Conservation (phyloP, 2,329 filamentous ascomycete genomes). For the Dothidotthia symphoricarpi region DNA sequence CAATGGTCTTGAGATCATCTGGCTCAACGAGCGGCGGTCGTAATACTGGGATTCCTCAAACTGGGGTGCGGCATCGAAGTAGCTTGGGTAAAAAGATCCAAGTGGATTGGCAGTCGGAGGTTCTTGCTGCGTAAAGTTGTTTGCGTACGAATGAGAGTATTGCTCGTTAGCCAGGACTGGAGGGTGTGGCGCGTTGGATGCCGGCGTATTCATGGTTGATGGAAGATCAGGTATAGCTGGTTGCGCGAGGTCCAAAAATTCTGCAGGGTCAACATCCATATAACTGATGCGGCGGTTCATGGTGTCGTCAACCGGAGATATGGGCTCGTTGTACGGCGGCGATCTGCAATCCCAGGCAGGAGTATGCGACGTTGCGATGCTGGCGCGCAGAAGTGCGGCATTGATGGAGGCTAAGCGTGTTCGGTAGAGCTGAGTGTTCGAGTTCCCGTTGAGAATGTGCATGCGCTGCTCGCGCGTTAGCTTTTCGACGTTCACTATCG, state of each 20-base stretch:
- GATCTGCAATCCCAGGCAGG: conserved; percentile 26
- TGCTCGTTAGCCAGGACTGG: conserved; percentile 22
- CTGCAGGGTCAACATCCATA: conserved; percentile 39
- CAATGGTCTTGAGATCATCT: conserved; percentile 36
- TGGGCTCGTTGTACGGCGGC: conserved; percentile 25
- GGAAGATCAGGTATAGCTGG: conserved; percentile 30
- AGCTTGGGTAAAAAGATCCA: conserved; percentile 35
- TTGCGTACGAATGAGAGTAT: conserved; percentile 16
- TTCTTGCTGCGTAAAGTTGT: conserved; percentile 30
- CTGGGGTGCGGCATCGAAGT: conserved; percentile 35
- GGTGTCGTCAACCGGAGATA: conserved; percentile 26
- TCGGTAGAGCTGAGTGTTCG: conserved; percentile 26
- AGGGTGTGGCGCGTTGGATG: conserved; percentile 19
- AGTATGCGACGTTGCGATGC: conserved; percentile 14
- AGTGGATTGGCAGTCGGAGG: conserved; percentile 33
- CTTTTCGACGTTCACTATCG: conserved; percentile 33
- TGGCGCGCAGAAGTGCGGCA: conserved; percentile 30
- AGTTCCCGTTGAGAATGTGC: conserved; percentile 37
- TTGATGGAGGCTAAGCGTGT: conserved; percentile 33
- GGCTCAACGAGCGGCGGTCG: conserved; percentile 36
- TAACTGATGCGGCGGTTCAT: conserved; percentile 36
- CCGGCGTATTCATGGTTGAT: conserved; percentile 18
- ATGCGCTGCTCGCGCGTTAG: conserved; percentile 37
- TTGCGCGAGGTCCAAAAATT: conserved; percentile 30
- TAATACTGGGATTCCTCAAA: conserved; percentile 41